phyloP scores from a whole-genome alignment of 352 stramenopile species.

The Thraustotheca clavata region DNA sequence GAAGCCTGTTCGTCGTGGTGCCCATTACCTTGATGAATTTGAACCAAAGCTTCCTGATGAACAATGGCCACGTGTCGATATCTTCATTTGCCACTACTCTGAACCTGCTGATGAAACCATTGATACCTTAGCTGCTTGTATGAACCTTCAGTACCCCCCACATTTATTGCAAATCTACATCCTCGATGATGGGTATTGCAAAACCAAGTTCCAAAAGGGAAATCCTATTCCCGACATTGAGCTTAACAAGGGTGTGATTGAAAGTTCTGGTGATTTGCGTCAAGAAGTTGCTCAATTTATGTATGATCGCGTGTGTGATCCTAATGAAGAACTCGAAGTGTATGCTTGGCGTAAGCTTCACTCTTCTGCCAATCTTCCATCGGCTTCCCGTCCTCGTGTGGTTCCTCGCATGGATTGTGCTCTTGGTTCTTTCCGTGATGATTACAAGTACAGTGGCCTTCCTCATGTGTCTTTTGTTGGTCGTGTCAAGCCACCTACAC shows the following conservation, averaged over 20 bases:
- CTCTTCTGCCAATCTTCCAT: conserved; percentile 72
- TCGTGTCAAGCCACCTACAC: conserved; percentile 57
- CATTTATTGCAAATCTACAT: conserved; percentile 82
- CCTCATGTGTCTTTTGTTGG: conserved; percentile 71
- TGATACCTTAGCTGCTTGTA: conserved; percentile 78
- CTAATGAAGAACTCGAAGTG: conserved; percentile 81
- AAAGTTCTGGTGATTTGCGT: conserved; percentile 68
- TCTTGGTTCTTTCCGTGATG: conserved; percentile 71
- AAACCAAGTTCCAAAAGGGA: conserved; percentile 69
- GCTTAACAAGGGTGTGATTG: conserved; percentile 67
- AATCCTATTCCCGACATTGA: conserved; percentile 50
- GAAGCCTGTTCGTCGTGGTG: conserved; percentile 77
- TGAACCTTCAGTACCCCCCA: conserved; percentile 82
- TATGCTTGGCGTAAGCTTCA: conserved; percentile 82
- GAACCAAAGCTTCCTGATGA: conserved; percentile 72
- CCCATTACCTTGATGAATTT: conserved; percentile 85
- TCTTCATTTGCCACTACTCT: conserved; percentile 73
- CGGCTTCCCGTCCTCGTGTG: conserved; percentile 52
- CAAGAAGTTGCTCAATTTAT: conserved; percentile 84
- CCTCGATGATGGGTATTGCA: conserved; percentile 79
- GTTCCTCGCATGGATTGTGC: conserved; percentile 69
- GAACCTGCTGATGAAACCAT: conserved; percentile 81
- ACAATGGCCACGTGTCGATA: conserved; percentile 76
- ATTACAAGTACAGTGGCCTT: conserved; percentile 76
- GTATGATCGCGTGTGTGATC: conserved; percentile 79